phyloP scores from a whole-genome alignment of 768 basidiomycete genomes.

The Leccinellum albellum region DNA sequence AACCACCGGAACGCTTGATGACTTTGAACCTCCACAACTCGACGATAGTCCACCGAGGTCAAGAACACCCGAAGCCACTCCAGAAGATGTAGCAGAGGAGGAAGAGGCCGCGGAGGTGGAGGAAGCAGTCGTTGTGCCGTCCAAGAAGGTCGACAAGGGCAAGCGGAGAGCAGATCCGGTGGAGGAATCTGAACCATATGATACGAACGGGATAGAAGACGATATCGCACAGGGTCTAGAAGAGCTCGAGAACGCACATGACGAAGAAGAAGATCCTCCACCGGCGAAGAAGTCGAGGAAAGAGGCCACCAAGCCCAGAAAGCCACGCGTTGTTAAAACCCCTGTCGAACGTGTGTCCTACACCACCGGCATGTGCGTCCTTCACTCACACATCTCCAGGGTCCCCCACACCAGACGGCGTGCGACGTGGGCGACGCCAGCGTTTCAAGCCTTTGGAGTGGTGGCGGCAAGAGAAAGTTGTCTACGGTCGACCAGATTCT shows the following conservation, averaged over 20 bases:
- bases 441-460: slow-evolving; percentile 76
- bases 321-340: slow-evolving; percentile 20
- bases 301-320: slow-evolving; percentile 27
- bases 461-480: slow-evolving; percentile 90
- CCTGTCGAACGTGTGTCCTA: slow-evolving; percentile 25
- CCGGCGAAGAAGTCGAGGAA: slow-evolving; percentile 27
- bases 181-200: slow-evolving; percentile 12
- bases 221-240: slow-evolving; percentile 42
- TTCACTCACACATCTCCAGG: slow-evolving; percentile 17
- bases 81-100: slow-evolving; percentile 35
- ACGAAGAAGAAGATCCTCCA: slow-evolving; percentile 37
- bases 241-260: slow-evolving; percentile 49
- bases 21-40: slow-evolving; percentile 21
- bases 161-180: slow-evolving; percentile 37
- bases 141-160: slow-evolving; percentile 33
- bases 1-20: slow-evolving; percentile 23
- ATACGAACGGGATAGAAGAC: slow-evolving; percentile 35
- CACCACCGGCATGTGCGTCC: not conserved
- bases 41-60: slow-evolving; percentile 31
- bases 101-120: slow-evolving; percentile 32
- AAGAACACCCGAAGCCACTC: slow-evolving; percentile 48
- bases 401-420: slow-evolving; percentile 37
- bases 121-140: slow-evolving; percentile 24
- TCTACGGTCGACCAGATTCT: slow-evolving; percentile 65
- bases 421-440: slow-evolving; percentile 68